Conservation (phyloP, 345 rosid genomes). For the Reutealis trisperma region DNA sequence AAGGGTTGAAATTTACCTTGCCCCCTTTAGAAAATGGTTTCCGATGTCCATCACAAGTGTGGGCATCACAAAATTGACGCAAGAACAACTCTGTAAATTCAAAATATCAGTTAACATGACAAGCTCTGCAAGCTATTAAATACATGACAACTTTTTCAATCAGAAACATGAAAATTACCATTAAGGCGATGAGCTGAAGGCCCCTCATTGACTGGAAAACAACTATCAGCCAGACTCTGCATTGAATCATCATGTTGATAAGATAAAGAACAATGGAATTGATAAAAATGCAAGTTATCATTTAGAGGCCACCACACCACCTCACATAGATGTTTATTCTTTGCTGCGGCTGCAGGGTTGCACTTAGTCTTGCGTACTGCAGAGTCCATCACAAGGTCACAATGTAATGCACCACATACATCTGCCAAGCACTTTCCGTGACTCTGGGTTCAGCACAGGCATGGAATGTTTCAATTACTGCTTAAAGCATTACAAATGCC, state of each 20-base stretch:
- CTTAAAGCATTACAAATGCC: neutral
- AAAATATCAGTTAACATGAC: neutral
- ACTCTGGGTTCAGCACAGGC: slow-evolving; percentile 26
- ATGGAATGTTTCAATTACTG: slow-evolving; percentile 23
- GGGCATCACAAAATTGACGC: slow-evolving; percentile 39
- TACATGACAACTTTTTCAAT: neutral
- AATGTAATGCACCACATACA: slow-evolving; percentile 33
- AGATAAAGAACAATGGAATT: neutral
- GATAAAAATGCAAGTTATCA: neutral
- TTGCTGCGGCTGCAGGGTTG: slow-evolving; percentile 33
- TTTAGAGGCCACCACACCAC: slow-evolving; percentile 11
- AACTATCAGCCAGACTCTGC: slow-evolving; percentile 33
- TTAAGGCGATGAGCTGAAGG: slow-evolving; percentile 32
- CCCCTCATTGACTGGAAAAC: slow-evolving; percentile 33
- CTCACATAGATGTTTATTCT: slow-evolving; percentile 38
- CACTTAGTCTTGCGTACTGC: slow-evolving; percentile 29
- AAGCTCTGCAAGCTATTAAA: slow-evolving; percentile 6
- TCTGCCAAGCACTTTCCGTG: slow-evolving; percentile 34
- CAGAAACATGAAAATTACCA: slow-evolving; percentile 25
- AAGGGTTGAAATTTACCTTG: slow-evolving; percentile 18
- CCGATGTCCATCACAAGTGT: slow-evolving; percentile 24
- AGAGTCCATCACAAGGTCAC: slow-evolving; percentile 31
- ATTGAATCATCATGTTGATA: slow-evolving; percentile 20
- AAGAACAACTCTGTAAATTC: slow-evolving; percentile 27
- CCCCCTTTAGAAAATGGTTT: slow-evolving; percentile 32